Conservation (phyloP, 73 alveolate genomes). For the Strombidium stylifer region DNA sequence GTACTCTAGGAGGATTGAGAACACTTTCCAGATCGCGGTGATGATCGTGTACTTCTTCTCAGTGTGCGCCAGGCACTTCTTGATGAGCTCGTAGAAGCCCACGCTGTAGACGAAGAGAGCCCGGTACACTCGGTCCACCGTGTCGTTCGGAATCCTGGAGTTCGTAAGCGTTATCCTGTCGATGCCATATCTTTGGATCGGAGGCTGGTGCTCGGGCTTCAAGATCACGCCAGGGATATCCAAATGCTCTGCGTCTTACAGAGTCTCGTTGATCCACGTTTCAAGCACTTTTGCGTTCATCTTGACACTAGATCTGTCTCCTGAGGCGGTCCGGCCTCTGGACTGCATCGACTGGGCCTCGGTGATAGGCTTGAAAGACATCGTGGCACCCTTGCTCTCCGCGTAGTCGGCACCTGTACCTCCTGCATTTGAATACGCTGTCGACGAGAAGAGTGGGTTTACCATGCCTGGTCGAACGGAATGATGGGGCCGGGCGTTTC, state of each 20-base stretch:
- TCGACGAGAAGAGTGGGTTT: neutral
- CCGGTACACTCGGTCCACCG: conserved; percentile 51
- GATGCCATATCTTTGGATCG: conserved; percentile 55
- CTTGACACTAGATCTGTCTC: neutral
- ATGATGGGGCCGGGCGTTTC: too few relatives aligned
- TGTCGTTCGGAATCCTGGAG: conserved; percentile 46
- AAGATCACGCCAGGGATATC: conserved; percentile 60
- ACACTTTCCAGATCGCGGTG: conserved; percentile 68
- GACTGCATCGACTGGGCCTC: neutral
- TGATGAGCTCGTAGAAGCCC: conserved; percentile 62
- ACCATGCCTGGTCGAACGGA: too few relatives aligned
- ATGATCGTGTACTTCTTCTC: conserved; percentile 49
- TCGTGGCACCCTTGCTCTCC: neutral
- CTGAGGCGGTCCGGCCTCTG: conserved; percentile 1
- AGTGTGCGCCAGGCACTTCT: conserved; percentile 54
- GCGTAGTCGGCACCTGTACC: neutral
- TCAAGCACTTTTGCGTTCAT: conserved; percentile 49
- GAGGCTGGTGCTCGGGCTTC: conserved; percentile 62
- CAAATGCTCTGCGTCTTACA: conserved; percentile 49
- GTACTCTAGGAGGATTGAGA: conserved; percentile 61
- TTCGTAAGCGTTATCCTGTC: conserved; percentile 55
- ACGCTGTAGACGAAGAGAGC: conserved; percentile 65
- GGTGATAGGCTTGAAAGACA: neutral
- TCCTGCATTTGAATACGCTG: neutral
- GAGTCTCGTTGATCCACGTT: conserved; percentile 60